Evolutionary conservation across 441 rosid genomes (phyloP).

Genomic region (Croton laevigatus): DNA sequence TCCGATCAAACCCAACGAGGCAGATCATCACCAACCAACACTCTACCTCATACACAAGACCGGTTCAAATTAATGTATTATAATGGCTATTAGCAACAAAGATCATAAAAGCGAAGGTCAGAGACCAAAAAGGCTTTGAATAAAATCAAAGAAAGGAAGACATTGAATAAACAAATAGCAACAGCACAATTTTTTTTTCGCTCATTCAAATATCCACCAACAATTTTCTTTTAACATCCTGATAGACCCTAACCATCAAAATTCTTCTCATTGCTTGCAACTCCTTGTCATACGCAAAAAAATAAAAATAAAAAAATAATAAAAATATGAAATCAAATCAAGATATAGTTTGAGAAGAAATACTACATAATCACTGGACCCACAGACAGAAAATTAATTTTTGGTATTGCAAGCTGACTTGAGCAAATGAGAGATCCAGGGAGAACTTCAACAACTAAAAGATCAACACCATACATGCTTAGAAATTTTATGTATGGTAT

Average conservation of each 20-base stretch:
- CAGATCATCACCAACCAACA: background rate
- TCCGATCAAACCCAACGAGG: background rate
- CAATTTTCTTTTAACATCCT: background rate
- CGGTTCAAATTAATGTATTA: background rate
- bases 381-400: background rate
- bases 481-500: background rate
- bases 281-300: background rate
- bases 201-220: background rate
- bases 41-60: background rate
- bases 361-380: background rate
- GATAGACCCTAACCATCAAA: background rate
- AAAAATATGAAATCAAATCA: background rate
- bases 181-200: background rate
- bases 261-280: background rate
- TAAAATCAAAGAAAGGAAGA: background rate
- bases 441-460: background rate
- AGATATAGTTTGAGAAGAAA: background rate
- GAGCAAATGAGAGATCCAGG: background rate
- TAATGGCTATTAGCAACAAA: background rate
- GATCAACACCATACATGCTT: background rate
- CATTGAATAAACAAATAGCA: background rate
- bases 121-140: background rate
- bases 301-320: too few species aligned
- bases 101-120: background rate
- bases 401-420: background rate